Evolutionary conservation across 1,284 basidiomycete species (phyloP).

Genomic region (Leucoagaricus sp.): DNA sequence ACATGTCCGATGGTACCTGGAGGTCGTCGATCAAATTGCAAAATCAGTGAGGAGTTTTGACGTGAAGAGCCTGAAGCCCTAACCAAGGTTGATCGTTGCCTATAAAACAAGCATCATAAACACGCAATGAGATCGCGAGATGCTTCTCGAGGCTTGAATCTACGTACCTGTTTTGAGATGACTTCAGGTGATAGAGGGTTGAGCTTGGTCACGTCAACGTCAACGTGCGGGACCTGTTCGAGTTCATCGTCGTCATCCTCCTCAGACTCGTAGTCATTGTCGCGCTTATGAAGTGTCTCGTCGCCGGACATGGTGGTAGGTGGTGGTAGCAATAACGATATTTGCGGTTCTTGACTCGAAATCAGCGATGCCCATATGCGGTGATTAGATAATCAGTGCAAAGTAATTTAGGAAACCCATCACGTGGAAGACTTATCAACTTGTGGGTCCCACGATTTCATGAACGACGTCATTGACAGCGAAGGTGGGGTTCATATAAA

Average conservation of each 20-base stretch:
- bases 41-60: neutral
- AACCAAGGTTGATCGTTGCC: slow-evolving; percentile 88
- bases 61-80: slow-evolving; percentile 16
- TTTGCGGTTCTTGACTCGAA: slow-evolving; percentile 11
- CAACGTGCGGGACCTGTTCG: slow-evolving; percentile 50
- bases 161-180: slow-evolving; percentile 94
- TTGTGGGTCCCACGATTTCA: slow-evolving; percentile 1
- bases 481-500: neutral
- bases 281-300: slow-evolving; percentile 60
- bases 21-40: slow-evolving; percentile 4
- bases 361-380: slow-evolving; percentile 6
- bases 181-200: slow-evolving; percentile 94
- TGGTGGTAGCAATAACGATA: neutral
- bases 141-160: neutral
- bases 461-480: neutral
- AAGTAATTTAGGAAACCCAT: slow-evolving; percentile 1
- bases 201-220: slow-evolving; percentile 80
- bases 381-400: slow-evolving; percentile 13
- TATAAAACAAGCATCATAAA: slow-evolving; percentile 28
- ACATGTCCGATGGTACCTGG: slow-evolving; percentile 94
- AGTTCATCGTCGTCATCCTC: slow-evolving; percentile 58
- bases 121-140: slow-evolving; percentile 6
- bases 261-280: slow-evolving; percentile 71
- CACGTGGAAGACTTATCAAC: neutral
- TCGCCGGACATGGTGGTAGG: slow-evolving; percentile 53